Percentiles rank a stretch among this genome's conserved stretches.
Conservation (phyloP, 75 land plant genomes). For the Isoetes taiwanensis region DNA sequence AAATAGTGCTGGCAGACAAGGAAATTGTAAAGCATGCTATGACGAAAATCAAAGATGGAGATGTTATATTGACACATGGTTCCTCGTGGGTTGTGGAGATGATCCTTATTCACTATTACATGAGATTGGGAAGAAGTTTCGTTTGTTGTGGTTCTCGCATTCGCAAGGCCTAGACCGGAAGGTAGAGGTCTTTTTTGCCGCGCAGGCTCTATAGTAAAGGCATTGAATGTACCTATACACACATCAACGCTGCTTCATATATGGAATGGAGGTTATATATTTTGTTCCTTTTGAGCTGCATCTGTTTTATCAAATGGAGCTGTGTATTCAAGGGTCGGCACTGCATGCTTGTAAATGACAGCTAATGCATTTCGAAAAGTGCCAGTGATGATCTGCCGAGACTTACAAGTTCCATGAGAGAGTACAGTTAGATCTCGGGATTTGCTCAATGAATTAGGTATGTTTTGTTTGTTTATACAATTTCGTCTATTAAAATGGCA, state of each 20-base stretch:
- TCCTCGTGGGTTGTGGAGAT: conserved; percentile 76
- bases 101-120: conserved; percentile 58
- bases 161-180: conserved; percentile 85
- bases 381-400: conserved; percentile 87
- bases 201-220: conserved; percentile 51
- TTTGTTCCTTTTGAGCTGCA: conserved; percentile 83
- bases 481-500: too few relatives aligned
- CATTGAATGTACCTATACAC: conserved; percentile 78
- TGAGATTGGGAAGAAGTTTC: conserved; percentile 65
- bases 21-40: conserved; percentile 78
- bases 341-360: conserved; percentile 94
- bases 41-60: conserved; percentile 83
- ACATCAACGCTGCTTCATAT: conserved; percentile 84
- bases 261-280: conserved; percentile 85
- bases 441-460: conserved; percentile 98
- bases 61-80: conserved; percentile 81
- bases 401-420: conserved; percentile 98
- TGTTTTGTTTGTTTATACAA: too few relatives aligned
- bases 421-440: conserved; percentile 97
- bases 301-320: conserved; percentile 93
- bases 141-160: conserved; percentile 86
- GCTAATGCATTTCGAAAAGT: conserved; percentile 86
- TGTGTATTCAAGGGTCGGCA: conserved; percentile 91
- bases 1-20: conserved; percentile 77
- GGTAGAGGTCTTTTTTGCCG: conserved; percentile 59